Percentiles rank a stretch among this genome's conserved stretches.
These are phyloP conservation scores for Davidsoniella neocaledoniae DNA, from an alignment of 2,329 filamentous ascomycete genomes.

Conservation along the genomic window DNA sequence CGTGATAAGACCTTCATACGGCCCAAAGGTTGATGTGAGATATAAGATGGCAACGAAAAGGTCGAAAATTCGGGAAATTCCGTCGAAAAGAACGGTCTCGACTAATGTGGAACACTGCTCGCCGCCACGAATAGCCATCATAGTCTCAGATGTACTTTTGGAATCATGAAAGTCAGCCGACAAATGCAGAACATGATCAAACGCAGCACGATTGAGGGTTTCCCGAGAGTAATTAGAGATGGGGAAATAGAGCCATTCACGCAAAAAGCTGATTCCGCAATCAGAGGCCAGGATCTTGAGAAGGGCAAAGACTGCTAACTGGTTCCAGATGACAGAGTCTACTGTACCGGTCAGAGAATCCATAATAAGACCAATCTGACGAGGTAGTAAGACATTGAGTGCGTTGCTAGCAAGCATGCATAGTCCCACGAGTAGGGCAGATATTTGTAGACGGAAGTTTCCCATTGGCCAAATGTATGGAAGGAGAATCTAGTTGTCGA, in stretches of 20 bases:
- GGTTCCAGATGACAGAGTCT: conserved; percentile 32
- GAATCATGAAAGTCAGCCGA: conserved; percentile 46
- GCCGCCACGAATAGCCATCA: conserved; percentile 38
- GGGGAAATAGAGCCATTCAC: conserved; percentile 39
- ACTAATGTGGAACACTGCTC: conserved; percentile 37
- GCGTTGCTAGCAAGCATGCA: conserved; percentile 55
- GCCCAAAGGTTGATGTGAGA: conserved; percentile 39
- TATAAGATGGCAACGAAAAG: conserved; percentile 42
- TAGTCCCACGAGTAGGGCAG: conserved; percentile 46
- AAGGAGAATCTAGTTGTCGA: conserved; percentile 43
- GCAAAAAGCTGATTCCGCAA: conserved; percentile 35
- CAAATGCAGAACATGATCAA: conserved; percentile 42
- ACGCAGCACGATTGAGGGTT: conserved; percentile 36
- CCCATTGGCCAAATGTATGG: conserved; percentile 65
- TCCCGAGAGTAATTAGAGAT: conserved; percentile 40
- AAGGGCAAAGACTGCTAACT: conserved; percentile 33
- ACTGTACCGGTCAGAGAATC: conserved; percentile 42
- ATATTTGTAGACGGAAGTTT: conserved; percentile 48
- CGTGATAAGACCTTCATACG: conserved; percentile 46
- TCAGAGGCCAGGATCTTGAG: conserved; percentile 37
- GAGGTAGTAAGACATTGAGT: conserved; percentile 62
- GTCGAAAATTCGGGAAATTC: conserved; percentile 43
- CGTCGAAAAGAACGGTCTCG: conserved; percentile 40
- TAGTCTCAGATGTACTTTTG: conserved; percentile 41
- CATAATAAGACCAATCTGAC: conserved; percentile 64